phyloP scores from a whole-genome alignment of 148 eudicot species.

The Selenicereus undatus region DNA sequence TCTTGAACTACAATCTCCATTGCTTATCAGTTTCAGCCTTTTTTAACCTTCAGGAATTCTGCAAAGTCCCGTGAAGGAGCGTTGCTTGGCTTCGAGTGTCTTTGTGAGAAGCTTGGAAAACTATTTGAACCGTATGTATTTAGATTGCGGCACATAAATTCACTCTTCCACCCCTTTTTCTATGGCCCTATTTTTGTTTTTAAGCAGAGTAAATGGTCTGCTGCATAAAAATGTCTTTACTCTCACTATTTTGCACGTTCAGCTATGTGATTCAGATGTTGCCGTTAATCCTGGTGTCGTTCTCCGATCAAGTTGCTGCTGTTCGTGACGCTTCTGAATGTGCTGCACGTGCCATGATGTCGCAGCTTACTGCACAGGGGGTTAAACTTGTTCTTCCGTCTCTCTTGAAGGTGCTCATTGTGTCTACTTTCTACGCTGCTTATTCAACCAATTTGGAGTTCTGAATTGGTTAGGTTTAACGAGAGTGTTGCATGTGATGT shows the following conservation, averaged over 20 bases:
- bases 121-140: slow-evolving; percentile 89
- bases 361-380: slow-evolving; percentile 90
- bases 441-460: not conserved
- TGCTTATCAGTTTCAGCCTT: not conserved
- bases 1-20: not conserved
- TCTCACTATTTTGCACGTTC: slow-evolving; percentile 14
- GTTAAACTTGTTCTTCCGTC: slow-evolving; percentile 96
- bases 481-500: not conserved
- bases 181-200: not conserved
- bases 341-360: slow-evolving; percentile 99
- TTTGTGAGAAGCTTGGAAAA: slow-evolving; percentile 95
- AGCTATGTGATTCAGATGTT: slow-evolving; percentile 94
- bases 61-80: slow-evolving; percentile 94
- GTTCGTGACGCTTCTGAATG: slow-evolving; percentile 98
- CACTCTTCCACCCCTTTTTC: not conserved
- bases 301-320: slow-evolving; percentile 98
- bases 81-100: slow-evolving; percentile 87
- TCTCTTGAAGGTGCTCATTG: slow-evolving; percentile 63
- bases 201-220: not conserved
- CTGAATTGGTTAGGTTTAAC: not conserved
- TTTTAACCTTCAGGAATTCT: slow-evolving; percentile 53
- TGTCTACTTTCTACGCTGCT: not conserved
- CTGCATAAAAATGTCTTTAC: not conserved
- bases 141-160: not conserved
- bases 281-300: slow-evolving; percentile 81